phyloP scores from a whole-genome alignment of 495 filamentous ascomycete genomes.

The Talaromyces liani region DNA sequence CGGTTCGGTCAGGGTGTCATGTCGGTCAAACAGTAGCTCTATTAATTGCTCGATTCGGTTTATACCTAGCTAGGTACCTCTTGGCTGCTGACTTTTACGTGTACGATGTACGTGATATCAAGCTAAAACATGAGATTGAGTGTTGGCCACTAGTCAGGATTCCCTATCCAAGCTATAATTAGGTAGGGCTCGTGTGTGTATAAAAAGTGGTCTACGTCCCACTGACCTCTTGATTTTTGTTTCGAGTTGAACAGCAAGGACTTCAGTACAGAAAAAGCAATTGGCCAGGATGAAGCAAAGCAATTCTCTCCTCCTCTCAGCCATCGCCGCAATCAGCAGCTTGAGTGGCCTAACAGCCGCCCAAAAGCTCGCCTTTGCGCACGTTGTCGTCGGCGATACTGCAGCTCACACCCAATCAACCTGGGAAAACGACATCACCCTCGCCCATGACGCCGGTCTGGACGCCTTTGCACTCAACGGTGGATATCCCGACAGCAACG shows the following conservation, averaged over 20 bases:
- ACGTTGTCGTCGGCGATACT: slow-evolving; percentile 29
- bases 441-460: slow-evolving; percentile 56
- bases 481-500: slow-evolving; percentile 44
- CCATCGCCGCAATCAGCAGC: neutral
- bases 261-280: neutral
- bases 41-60: neutral
- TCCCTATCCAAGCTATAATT: neutral
- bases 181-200: neutral
- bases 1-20: neutral
- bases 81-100: neutral
- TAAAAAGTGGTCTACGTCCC: neutral
- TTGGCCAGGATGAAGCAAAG: neutral
- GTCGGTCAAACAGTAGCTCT: neutral
- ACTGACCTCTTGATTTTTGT: neutral
- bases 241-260: neutral
- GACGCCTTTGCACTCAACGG: slow-evolving; percentile 70
- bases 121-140: neutral
- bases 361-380: slow-evolving; percentile 23
- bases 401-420: slow-evolving; percentile 29
- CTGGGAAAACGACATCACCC: slow-evolving; percentile 53
- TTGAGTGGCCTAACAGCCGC: neutral
- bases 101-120: neutral
- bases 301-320: neutral
- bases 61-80: neutral
- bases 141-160: neutral